A percentile compares a stretch with the other conserved stretches of the same genome.
phyloP scores from a whole-genome alignment of 352 stramenopile species.

The Pythium scleroteichum region DNA sequence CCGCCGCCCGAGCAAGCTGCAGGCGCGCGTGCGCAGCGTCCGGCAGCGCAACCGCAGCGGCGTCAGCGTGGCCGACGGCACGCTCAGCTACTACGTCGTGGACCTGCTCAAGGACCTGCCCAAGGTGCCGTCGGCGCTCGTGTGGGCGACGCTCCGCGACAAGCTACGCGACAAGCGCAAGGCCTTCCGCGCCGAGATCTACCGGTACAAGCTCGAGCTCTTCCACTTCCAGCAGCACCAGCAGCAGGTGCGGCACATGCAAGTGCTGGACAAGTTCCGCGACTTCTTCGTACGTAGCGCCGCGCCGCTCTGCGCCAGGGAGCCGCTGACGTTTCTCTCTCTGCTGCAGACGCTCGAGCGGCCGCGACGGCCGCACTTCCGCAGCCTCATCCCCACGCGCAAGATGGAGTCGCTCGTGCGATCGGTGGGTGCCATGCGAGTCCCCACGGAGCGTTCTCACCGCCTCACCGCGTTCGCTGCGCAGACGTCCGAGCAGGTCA shows the following conservation, averaged over 20 bases:
- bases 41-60: constrained; percentile 31
- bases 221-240: constrained; percentile 57
- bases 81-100: constrained; percentile 67
- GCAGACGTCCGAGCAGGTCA: constrained; percentile 59
- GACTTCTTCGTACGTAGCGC: constrained; percentile 65
- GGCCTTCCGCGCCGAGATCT: constrained; percentile 60
- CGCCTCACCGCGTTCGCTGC: too few relatives aligned
- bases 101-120: constrained; percentile 62
- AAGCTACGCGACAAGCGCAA: constrained; percentile 63
- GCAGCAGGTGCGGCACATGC: constrained; percentile 45
- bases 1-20: constrained; percentile 25
- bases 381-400: constrained; percentile 57
- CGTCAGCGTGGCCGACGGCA: constrained; percentile 32
- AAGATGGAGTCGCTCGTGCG: constrained; percentile 66
- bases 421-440: constrained; percentile 31
- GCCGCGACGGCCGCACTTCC: constrained; percentile 51
- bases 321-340: neutral
- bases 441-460: too few relatives aligned
- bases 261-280: constrained; percentile 66
- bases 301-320: too few relatives aligned
- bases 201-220: constrained; percentile 60
- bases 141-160: constrained; percentile 50
- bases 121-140: constrained; percentile 38
- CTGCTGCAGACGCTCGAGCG: constrained; percentile 41
- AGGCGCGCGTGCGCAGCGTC: constrained; percentile 34